Base-by-base conservation (phyloP, 1,284 basidiomycete genomes). In the Phellopilus nigrolimitatus region DNA sequence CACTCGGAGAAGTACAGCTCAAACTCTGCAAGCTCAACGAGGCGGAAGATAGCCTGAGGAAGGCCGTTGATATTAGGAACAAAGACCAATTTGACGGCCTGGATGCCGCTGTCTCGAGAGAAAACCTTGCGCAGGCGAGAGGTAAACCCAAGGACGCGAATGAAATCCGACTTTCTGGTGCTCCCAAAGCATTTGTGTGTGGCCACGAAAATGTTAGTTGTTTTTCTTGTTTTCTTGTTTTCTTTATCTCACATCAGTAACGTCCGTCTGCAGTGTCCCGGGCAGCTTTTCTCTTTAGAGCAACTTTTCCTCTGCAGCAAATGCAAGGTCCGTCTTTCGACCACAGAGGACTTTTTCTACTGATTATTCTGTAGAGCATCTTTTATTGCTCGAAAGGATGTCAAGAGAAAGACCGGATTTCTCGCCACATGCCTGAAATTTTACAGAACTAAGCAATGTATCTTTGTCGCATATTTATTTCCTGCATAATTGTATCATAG, bases 1-100 rank as follows among this genome's bases (percentile, higher is more conserved):
- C 59, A 10, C 56, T 70, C 10, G 67, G 68, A 33, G 67, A 68
- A 54, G 57, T 66, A 15, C 68, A 69, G 46, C 59, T 66, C 24
- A 59, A 57, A 44, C 61, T 65, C 57, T 59, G 55, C 15, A 64
- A 59, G 22, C 55, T 67, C 13, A 66, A 64, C 38, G 62, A 69
- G 27, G 66, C 69, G 3, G 66, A 68, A 52, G 56, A 59, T 6
- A 62, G 64, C 49, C 56, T 69, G 21, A 55, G 58, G 3, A 60
- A 59, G 39, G 67, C 68, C 3, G 45, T 69, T 17, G 39, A 56
- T 4, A 59, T 69, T 17, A 63, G 67, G 49, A 60, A 56, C 17
- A 46, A 25, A 13, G 24, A 27, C 3, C 38, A 17, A 2, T 59
- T 56, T 4, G 53, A 58, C 19, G 47, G 47, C 4, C 55, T 64